Evolutionary conservation across 805 yeast genomes (phyloP), one percentile per base, ranked within the genome.

Genomic region (Candida qinlingensis): DNA sequence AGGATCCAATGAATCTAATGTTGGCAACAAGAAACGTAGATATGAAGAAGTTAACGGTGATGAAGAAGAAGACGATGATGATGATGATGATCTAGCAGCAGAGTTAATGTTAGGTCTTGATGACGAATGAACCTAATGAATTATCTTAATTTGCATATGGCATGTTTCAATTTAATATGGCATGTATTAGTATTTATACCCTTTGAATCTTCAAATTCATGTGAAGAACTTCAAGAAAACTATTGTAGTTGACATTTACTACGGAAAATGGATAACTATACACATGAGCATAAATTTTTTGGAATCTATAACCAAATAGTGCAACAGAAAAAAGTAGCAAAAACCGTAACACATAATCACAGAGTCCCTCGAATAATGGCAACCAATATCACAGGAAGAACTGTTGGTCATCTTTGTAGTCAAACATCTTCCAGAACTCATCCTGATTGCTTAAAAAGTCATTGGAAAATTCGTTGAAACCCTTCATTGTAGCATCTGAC

Each of bases 11-110:
- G 63, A 60, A 11, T 61, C 62, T 39, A 65, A 61, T 26, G 66
- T 60, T 27, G 66, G 61, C n/a, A 62, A 59, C 31, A 65, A 63
- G 47, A 67, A 63, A 45, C 63, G 57, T 30, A 62, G 56, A 11
- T 57, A 60, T 31, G 64, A 58, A 33, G 67, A 56, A 3, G 58
- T 26, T 19, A 56, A 50, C 7, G 46, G 57, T 0, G 59, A 54
- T 6, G 62, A 55, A 9, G 49, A 55, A 11, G 19, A 19, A 19
- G 58, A 48, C 25, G 53, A 49, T 35, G 64, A 60, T 28, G 63
- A 55, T 3, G 63, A 60, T 41, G 66, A 62, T 40, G 66, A 62
- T 8, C 51, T 64, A 25, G 68, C 65, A 12, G 63, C 63, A 6
- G 68, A 64, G 43, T 45, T 64, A 41, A 61, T 62, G 60, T 49